A percentile compares a stretch with the other conserved stretches of the same genome.
phyloP scores from a whole-genome alignment of 768 basidiomycete species.

The Pleurotus ostreatus region DNA sequence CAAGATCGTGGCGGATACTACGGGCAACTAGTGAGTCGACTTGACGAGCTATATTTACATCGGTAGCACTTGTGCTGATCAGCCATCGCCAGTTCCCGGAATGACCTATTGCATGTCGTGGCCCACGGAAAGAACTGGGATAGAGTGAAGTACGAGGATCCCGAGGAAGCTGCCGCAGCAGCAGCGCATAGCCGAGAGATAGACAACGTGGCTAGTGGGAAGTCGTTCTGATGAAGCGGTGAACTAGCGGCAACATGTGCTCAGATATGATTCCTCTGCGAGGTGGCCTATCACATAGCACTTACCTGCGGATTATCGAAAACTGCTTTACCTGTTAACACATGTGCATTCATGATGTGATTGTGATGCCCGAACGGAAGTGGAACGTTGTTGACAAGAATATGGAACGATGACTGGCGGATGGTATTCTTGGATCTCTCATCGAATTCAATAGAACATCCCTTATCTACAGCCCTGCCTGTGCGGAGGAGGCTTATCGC shows the following conservation, averaged over 20 bases:
- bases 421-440: no score
- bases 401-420: no score
- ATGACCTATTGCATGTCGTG: constrained; percentile 23
- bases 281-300: no score
- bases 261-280: not conserved
- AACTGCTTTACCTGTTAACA: no score
- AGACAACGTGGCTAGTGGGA: constrained; percentile 7
- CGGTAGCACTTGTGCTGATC: not conserved
- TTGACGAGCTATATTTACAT: not conserved
- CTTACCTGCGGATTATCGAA: no score
- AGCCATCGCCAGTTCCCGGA: constrained; percentile 14
- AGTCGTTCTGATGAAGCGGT: not conserved
- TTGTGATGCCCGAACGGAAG: no score
- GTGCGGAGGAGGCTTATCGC: not conserved
- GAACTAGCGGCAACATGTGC: not conserved
- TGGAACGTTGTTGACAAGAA: no score
- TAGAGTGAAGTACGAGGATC: constrained; percentile 14
- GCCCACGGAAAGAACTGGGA: constrained; percentile 24
- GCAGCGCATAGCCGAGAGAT: constrained; percentile 12
- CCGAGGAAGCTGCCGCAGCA: constrained; percentile 6
- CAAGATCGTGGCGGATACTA: constrained; percentile 8
- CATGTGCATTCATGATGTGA: no score
- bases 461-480: not conserved
- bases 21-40: constrained; percentile 5
- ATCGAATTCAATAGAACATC: not conserved